Conservation (phyloP, 2,329 filamentous ascomycete genomes). For the Alternaria conjuncta region DNA sequence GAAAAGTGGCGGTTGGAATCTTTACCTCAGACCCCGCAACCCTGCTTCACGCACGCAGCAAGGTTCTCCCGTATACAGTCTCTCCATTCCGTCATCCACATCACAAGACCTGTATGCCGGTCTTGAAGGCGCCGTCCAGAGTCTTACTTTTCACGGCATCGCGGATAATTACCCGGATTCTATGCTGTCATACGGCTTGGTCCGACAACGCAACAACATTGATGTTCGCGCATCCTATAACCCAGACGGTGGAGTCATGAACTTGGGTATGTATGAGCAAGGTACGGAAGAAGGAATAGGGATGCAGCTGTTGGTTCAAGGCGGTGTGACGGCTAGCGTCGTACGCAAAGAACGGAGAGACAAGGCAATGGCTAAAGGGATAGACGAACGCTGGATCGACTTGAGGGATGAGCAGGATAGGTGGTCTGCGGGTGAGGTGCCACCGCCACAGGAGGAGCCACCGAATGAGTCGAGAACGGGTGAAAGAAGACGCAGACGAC, state of each 20-base stretch:
- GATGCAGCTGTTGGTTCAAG: slow-evolving; percentile 52
- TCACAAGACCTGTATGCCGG: slow-evolving; percentile 57
- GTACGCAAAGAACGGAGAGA: slow-evolving; percentile 20
- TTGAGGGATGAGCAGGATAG: slow-evolving; percentile 28
- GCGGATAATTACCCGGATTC: slow-evolving; percentile 54
- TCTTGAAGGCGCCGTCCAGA: slow-evolving; percentile 54
- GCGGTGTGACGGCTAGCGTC: slow-evolving; percentile 2
- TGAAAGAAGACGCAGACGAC: slow-evolving; percentile 5
- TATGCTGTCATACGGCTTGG: slow-evolving; percentile 27
- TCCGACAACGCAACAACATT: too few relatives aligned
- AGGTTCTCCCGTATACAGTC: slow-evolving; percentile 55
- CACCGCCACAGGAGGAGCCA: not conserved
- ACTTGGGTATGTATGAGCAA: slow-evolving; percentile 57
- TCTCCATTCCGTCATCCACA: slow-evolving; percentile 53
- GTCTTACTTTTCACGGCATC: slow-evolving; percentile 53
- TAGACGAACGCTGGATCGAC: slow-evolving; percentile 52
- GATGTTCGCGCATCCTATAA: slow-evolving; percentile 38
- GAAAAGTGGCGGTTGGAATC: slow-evolving; percentile 51
- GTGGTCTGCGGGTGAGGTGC: slow-evolving; percentile 22
- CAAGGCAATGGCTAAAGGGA: slow-evolving; percentile 14
- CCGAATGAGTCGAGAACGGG: slow-evolving; percentile 12
- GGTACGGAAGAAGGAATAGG: slow-evolving; percentile 34
- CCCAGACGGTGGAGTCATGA: slow-evolving; percentile 34
- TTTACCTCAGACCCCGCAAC: slow-evolving; percentile 52
- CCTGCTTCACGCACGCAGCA: slow-evolving; percentile 16